These are phyloP conservation scores for Ustilago bromivora DNA, from an alignment of 1,284 basidiomycete species.

Conservation along the genomic window DNA sequence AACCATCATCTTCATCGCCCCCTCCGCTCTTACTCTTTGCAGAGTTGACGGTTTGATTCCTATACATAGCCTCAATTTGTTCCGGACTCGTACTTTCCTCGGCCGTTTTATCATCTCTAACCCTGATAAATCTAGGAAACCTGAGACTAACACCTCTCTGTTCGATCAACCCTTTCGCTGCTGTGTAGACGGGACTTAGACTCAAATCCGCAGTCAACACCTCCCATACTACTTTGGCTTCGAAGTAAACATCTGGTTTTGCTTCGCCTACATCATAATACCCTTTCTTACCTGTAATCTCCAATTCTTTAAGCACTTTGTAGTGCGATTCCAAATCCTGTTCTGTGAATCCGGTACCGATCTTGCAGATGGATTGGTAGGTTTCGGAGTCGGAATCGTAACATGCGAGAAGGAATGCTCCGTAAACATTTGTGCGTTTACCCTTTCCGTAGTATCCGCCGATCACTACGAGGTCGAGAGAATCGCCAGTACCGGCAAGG, in stretches of 20 bases:
- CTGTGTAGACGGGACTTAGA: slow-evolving; percentile 94
- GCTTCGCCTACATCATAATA: slow-evolving; percentile 76
- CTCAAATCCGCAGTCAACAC: slow-evolving; percentile 96
- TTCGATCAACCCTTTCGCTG: slow-evolving; percentile 80
- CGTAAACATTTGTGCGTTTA: slow-evolving; percentile 80
- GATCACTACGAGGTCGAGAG: slow-evolving; percentile 94
- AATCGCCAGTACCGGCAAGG: slow-evolving; percentile 94
- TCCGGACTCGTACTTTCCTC: slow-evolving; percentile 93
- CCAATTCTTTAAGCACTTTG: slow-evolving; percentile 81
- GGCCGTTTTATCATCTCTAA: slow-evolving; percentile 90
- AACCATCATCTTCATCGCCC: slow-evolving; percentile 80
- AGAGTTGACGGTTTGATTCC: slow-evolving; percentile 81
- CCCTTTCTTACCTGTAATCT: slow-evolving; percentile 75
- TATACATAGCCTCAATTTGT: slow-evolving; percentile 96
- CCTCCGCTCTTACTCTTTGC: slow-evolving; percentile 73
- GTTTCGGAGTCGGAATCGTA: slow-evolving; percentile 66
- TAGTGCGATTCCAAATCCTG: slow-evolving; percentile 83
- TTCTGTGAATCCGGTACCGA: slow-evolving; percentile 97
- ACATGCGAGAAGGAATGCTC: slow-evolving; percentile 66
- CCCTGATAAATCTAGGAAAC: slow-evolving; percentile 91
- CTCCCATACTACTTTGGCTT: slow-evolving; percentile 84
- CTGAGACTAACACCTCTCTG: slow-evolving; percentile 83
- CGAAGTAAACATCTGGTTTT: slow-evolving; percentile 68
- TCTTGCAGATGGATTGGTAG: slow-evolving; percentile 79
- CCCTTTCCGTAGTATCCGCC: slow-evolving; percentile 98